These are phyloP conservation scores for Coniella lustricola DNA, from an alignment of 2,329 filamentous ascomycete species.

Conservation along the genomic window DNA sequence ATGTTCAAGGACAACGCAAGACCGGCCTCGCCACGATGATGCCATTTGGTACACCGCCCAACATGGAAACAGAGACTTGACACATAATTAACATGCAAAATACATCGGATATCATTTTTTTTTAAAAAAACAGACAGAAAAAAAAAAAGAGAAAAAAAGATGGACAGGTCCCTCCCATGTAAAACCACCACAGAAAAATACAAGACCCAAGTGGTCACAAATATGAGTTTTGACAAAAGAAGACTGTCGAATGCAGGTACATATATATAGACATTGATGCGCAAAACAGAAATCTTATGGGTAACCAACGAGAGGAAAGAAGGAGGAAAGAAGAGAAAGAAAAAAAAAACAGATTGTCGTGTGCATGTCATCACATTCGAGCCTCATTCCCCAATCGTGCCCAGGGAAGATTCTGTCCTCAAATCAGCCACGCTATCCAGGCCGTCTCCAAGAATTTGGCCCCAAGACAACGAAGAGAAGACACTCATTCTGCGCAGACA, in stretches of 20 bases:
- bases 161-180: too few relatives aligned
- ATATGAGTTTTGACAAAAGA: background rate
- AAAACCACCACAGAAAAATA: background rate
- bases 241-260: too few relatives aligned
- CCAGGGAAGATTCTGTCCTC: slow-evolving; percentile 11
- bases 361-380: background rate
- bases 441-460: slow-evolving; percentile 12
- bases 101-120: too few relatives aligned
- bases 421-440: slow-evolving; percentile 3
- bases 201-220: background rate
- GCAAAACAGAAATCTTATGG: background rate
- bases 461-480: slow-evolving; percentile 16
- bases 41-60: too few relatives aligned
- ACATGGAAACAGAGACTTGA: too few relatives aligned
- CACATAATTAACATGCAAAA: too few relatives aligned
- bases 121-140: background rate
- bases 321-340: background rate
- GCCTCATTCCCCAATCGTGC: slow-evolving; percentile 9
- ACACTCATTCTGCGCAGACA: slow-evolving; percentile 10
- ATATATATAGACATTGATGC: too few relatives aligned
- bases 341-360: background rate
- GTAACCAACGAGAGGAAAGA: background rate
- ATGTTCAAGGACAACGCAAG: too few relatives aligned
- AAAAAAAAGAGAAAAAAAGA: background rate
- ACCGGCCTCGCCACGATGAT: too few relatives aligned